phyloP scores from a whole-genome alignment of 2,329 filamentous ascomycete species.

The Harringtonia aguacate region DNA sequence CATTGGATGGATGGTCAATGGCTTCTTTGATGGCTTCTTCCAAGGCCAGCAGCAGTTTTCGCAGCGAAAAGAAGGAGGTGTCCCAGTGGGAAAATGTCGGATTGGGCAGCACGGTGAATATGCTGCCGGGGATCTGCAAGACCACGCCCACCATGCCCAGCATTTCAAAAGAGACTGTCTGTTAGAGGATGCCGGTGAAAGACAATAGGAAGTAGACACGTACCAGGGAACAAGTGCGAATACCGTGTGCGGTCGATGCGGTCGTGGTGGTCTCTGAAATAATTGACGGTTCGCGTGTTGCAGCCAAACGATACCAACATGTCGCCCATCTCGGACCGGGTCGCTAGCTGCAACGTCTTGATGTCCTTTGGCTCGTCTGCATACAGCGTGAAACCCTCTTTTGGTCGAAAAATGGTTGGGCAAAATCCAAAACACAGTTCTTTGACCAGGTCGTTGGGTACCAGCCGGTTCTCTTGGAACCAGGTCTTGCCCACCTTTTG shows the following conservation, averaged over 20 bases:
- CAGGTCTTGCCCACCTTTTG: slow-evolving; percentile 35
- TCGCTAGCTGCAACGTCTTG: slow-evolving; percentile 36
- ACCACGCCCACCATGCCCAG: slow-evolving; percentile 43
- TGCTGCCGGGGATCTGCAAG: slow-evolving; percentile 36
- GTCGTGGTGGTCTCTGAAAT: slow-evolving; percentile 22
- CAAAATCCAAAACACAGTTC: slow-evolving; percentile 45
- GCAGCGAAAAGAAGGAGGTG: slow-evolving; percentile 32
- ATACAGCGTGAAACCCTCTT: slow-evolving; percentile 18
- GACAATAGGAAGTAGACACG: not conserved
- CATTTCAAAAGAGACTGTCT: slow-evolving; percentile 43
- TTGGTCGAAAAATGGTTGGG: slow-evolving; percentile 38
- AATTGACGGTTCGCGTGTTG: slow-evolving; percentile 38
- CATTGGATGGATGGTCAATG: slow-evolving; percentile 10
- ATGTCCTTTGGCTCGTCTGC: slow-evolving; percentile 31
- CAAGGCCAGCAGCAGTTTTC: slow-evolving; percentile 23
- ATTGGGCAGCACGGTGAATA: slow-evolving; percentile 45
- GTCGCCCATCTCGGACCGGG: slow-evolving; percentile 34
- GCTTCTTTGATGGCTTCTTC: not conserved
- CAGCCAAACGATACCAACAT: slow-evolving; percentile 44
- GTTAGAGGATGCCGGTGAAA: not conserved
- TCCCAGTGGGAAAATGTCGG: slow-evolving; percentile 44
- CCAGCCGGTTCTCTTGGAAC: slow-evolving; percentile 38
- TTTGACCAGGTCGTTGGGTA: slow-evolving; percentile 42
- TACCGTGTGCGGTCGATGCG: slow-evolving; percentile 24
- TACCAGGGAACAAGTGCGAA: slow-evolving; percentile 39